Base-by-base conservation (phyloP, 2,329 filamentous ascomycete species). In the Aspergillus puulaauensis region DNA sequence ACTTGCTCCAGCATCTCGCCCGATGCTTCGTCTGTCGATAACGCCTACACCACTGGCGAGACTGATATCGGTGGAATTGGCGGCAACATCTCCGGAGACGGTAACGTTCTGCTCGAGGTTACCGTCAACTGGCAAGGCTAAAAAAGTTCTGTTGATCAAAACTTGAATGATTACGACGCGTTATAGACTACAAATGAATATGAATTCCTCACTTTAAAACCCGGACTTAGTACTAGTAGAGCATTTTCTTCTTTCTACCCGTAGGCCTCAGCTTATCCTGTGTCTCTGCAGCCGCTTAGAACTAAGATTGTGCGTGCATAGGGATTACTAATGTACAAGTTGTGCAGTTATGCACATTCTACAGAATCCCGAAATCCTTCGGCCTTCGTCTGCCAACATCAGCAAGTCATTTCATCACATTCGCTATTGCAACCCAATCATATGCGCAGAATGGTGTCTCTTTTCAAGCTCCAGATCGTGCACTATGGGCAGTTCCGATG, bases 31-130 rank as follows among this genome's bases (percentile, higher is more conserved):
- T 41, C 27, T 3, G 70, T 74, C 7, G 19, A 64, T 44, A 74
- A 74, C 46, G 73, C 73, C 31, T 75, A 75, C 46, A 72, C 67
- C 9, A 51, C 60, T 9, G 63, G 59, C 14, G 58, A 70, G 60
- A 64, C 65, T 3, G 61, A 57, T 43, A 31, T 64, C 52, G 73
- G 68, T 58, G 73, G 73, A 43, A 72, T 75, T 47, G 73, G 73
- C 40, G 72, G 67, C 7, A 74, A 73, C 59, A 61, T 74, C 39
- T 54, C 61, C 6, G 47, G 44, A 21, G 58, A 61, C 50, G 68
- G 66, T 11, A 45, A 67, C 17, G 64, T 71, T 40, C 63, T 67
- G 52, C 56, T 73, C 15, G 62, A 64, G 41, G 69, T 70, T 23
- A 63, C 58, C 11, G 60, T 73, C 23, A 69, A 70, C 46, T 73